Base-by-base conservation (phyloP, 2,329 filamentous ascomycete species). In the Aspergillus sp. region DNA sequence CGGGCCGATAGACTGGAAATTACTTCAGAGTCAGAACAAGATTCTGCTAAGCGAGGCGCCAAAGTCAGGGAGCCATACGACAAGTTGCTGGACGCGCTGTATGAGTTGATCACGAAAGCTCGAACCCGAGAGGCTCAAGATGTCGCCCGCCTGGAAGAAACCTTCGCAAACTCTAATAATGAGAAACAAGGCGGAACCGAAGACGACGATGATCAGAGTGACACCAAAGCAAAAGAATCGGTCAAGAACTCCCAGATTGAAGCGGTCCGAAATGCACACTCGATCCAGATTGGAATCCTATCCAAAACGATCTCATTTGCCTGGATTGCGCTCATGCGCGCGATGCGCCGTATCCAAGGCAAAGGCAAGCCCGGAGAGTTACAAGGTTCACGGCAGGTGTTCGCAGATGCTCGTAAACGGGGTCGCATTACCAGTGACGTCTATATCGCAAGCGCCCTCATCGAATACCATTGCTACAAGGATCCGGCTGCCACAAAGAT, bases 381-480 rank as follows among this genome's bases (percentile, higher is more conserved):
- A 15, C 81, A 86, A 43, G 95, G 95, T 3, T 90, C 96, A 69
- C 87, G 95, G 63, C 90, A 92, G 68, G 88, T 97, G 13, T 98
- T 99, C 72, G 89, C 88, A 2, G 93, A 98, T 75, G 93, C 95
- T 52, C 88, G 95, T 38, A 90, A 91, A 71, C 89, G 89, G 66
- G 96, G 95, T 19, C 90, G 93, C 57, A 85, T 99, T 50, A 95
- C 92, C 7, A 96, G 92, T 70, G 95, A 98, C 74, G 92, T 97
- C 6, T 99, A 99, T 73, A 91, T 97, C 57, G 93, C 93, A 1
- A 92, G 92, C 68, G 95, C 96, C 17, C 83, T 96, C 62, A 91
- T 99, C 72, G 95, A 99, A 76, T 94, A 95, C 74, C 89, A 96
- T 69, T 96, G 96, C 68, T 99, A 99, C 78, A 95, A 96, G 72